Evolutionary conservation across 2,329 filamentous ascomycete species (phyloP), one percentile per base, ranked within the genome.

Genomic region (Fulvia fulva): DNA sequence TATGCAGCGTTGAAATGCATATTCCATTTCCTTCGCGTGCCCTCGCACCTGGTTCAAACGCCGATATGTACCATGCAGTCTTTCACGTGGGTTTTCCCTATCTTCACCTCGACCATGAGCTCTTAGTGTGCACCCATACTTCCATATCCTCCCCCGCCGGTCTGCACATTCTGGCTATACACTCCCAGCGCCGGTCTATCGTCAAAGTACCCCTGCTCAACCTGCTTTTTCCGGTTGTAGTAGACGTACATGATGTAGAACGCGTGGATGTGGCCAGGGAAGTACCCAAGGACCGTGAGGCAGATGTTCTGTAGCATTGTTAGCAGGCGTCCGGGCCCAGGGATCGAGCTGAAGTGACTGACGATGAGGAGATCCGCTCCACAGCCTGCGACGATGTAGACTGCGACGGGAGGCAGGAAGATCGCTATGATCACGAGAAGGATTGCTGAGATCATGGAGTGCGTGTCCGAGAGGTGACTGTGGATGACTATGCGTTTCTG

Each of bases 221-320:
- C 80, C 70, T 86, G 82, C 65, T 90, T 86, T 54, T 81, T 82
- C 41, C 87, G 87, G 68, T 90, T 84, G 73, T 87, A 93, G 77
- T 92, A 96, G 62, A 95, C 80, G 72, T 91, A 95, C 74, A 91
- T 85, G 61, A 91, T 65, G 72, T 92, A 94, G 73, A 92, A 91
- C 45, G 89, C 67, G 53, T 73, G 76, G 54, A 93, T 83, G 65
- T 91, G 87, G 7, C 89, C 90, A 0, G 90, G 90, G 52, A 94
- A 75, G 72, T 87, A 89, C 46, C 76, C 78, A 1, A 81, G 73
- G 19, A 78, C 47, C 1, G 78, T 80, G 12, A 80, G 71, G n/a
- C 70, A 66, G 64, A 66, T 67, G 61, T 66, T 65, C 30, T 28
- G 43, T 51, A 79, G 74, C 69, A 79, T 80, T 68, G 80, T 79